phyloP scores from a whole-genome alignment of 805 yeast species.

The Saccharomyces jurei region DNA sequence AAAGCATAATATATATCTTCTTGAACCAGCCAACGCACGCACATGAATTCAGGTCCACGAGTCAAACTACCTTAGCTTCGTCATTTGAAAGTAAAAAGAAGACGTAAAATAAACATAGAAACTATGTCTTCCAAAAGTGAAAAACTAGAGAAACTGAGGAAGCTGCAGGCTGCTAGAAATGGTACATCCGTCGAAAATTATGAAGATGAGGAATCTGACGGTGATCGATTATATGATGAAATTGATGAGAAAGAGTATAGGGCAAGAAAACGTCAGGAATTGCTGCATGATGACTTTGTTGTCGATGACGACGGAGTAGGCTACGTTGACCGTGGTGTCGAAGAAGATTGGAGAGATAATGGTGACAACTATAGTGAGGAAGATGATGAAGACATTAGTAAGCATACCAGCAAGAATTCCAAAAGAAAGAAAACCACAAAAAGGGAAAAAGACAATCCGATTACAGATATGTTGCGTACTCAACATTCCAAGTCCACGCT shows the following conservation, averaged over 20 bases:
- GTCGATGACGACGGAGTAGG: constrained; percentile 93
- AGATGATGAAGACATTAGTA: constrained; percentile 31
- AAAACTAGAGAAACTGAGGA: constrained; percentile 51
- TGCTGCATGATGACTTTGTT: constrained; percentile 85
- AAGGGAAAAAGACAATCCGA: constrained; percentile 18
- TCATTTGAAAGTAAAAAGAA: background rate
- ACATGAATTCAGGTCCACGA: background rate
- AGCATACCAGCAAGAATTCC: constrained; percentile 17
- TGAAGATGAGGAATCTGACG: constrained; percentile 41
- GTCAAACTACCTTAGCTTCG: background rate
- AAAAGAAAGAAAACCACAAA: constrained; percentile 25
- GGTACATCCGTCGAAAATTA: constrained; percentile 23
- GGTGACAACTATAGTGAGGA: constrained; percentile 52
- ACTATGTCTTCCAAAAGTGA: constrained; percentile 33
- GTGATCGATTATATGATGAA: constrained; percentile 67
- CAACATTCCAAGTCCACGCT: constrained; percentile 41
- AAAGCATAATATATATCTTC: background rate
- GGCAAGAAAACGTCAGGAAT: constrained; percentile 66
- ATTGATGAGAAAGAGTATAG: constrained; percentile 76
- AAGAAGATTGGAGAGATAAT: constrained; percentile 59
- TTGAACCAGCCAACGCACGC: background rate
- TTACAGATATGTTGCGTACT: constrained; percentile 42
- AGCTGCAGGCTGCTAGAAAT: constrained; percentile 50
- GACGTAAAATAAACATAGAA: background rate
- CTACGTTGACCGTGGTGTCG: constrained; percentile 86